phyloP scores from a whole-genome alignment of 345 rosid species.

The Reutealis trisperma region DNA sequence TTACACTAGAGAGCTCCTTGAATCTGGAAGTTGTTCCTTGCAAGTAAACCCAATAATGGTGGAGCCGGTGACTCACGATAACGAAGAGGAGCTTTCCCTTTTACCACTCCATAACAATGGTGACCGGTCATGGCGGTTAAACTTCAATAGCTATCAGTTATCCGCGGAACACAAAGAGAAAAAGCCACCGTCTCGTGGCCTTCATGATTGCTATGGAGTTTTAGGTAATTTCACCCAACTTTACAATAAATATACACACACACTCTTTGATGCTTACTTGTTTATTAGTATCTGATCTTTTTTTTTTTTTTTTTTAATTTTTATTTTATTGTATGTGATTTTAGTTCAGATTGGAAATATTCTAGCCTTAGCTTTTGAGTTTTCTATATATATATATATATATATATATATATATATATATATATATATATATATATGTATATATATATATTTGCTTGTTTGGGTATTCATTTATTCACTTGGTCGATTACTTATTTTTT shows the following conservation, averaged over 20 bases:
- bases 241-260: neutral
- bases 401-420: no score
- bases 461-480: neutral
- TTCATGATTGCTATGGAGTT: slow-evolving; percentile 81
- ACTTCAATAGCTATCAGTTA: slow-evolving; percentile 74
- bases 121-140: slow-evolving; percentile 84
- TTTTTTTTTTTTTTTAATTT: neutral
- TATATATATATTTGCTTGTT: neutral
- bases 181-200: slow-evolving; percentile 44
- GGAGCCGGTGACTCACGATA: neutral
- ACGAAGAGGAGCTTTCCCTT: slow-evolving; percentile 60
- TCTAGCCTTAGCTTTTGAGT: neutral
- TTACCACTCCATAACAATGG: slow-evolving; percentile 45
- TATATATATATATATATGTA: no score
- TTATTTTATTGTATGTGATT: neutral
- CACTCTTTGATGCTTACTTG: no score
- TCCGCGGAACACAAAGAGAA: slow-evolving; percentile 56
- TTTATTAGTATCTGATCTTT: neutral
- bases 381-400: no score
- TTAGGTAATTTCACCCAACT: slow-evolving; percentile 41
- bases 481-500: neutral
- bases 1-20: neutral
- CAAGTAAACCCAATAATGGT: neutral
- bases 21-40: neutral
- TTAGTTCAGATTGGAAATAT: neutral